Evolutionary conservation across 768 basidiomycete species (phyloP), one percentile per base, ranked within the genome.

Genomic region (Lentinus brumalis): DNA sequence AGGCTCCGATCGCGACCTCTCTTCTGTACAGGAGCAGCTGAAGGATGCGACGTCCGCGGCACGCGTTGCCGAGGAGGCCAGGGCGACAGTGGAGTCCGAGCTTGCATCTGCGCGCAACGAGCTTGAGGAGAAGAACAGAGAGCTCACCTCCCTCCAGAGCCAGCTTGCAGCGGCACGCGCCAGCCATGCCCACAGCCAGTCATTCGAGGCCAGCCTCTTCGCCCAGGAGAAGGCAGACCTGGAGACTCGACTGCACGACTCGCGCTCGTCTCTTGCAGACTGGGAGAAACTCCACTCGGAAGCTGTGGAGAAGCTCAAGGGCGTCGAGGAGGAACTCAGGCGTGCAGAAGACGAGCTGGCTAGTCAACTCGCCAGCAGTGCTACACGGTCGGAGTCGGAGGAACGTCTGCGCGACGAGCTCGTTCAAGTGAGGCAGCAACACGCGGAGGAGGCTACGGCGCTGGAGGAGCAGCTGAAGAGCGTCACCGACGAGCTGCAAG

Each of bases 281-380:
- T 55, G 70, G 21, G 57, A 59, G 49, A 54, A 45, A 9, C 55
- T 40, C 12, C 61, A 60, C 16, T 46, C 56, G 29, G 56, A 63
- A 39, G 56, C 61, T 9, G 7, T 53, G 16, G 56, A 55, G 14
- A 12, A 61, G 4, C 56, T 65, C 35, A 18, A 47, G n/a, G 56
- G 52, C 2, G 62, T 62, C 6, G 59, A 62, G 9, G 46, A 60
- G 31, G 67, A 68, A 5, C 62, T 70, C 49, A 65, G 49, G 26
- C 65, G 46, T 12, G 57, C 58, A 4, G 62, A 63, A 29, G 69
- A 69, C 51, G 53, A 66, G n/a, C 63, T 66, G 10, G 57, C 60
- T 7, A 49, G 52, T 31, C 59, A 66, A 4, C 63, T 64, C 2
- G 56, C 56, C 6, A 59, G 32, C 50, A 62, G 57, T 46, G 59